phyloP scores from a whole-genome alignment of 1,284 basidiomycete species.

The Golubevia pallescens region DNA sequence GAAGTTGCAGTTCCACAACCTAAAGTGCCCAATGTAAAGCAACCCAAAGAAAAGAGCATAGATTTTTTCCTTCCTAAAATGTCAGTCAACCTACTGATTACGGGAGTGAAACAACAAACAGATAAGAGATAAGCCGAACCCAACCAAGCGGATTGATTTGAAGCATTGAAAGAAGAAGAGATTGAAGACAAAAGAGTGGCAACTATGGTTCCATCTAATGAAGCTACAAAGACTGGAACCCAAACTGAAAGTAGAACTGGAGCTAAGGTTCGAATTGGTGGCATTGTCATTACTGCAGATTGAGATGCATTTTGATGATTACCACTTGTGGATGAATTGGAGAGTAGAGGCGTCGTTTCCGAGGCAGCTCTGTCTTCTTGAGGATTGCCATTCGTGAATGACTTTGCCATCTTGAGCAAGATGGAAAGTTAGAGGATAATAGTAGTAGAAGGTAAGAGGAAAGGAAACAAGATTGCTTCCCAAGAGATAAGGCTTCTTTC shows the following conservation, averaged over 20 bases:
- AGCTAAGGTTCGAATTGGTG: no score
- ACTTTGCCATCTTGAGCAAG: no score
- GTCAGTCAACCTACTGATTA: constrained; percentile 59
- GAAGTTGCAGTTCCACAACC: constrained; percentile 35
- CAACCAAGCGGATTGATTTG: constrained; percentile 59
- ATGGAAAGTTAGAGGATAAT: no score
- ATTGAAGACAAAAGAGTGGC: constrained; percentile 60
- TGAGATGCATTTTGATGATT: no score
- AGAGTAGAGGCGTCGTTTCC: no score
- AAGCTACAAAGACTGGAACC: constrained; percentile 52
- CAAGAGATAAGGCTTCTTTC: no score
- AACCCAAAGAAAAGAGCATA: constrained; percentile 40
- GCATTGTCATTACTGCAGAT: no score
- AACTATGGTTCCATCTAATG: constrained; percentile 54
- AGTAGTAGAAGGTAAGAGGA: no score
- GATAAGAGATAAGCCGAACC: constrained; percentile 55
- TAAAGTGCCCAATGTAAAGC: constrained; percentile 50
- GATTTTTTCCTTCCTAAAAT: constrained; percentile 50
- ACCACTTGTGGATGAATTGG: no score
- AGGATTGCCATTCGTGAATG: no score
- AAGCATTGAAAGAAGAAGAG: constrained; percentile 49
- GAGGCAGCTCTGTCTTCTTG: no score
- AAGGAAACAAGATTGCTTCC: no score
- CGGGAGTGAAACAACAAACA: constrained; percentile 54
- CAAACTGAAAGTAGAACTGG: constrained; percentile 36